These are phyloP conservation scores for Exophiala bonariae DNA, from an alignment of 2,329 filamentous ascomycete genomes.

Conservation along the genomic window DNA sequence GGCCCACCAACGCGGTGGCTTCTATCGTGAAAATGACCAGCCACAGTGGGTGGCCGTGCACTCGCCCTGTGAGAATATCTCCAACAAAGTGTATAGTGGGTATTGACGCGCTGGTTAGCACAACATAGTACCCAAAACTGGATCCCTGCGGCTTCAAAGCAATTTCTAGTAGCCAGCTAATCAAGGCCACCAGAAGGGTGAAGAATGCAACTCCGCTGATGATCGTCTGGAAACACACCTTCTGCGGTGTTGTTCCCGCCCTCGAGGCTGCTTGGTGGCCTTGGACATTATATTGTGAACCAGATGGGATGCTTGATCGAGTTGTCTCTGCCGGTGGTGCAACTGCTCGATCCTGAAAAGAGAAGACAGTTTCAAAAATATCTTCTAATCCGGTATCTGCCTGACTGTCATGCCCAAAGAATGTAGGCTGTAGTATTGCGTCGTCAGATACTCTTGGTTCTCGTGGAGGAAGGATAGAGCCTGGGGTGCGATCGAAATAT, in stretches of 20 bases:
- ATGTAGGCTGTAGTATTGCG: slow-evolving; percentile 45
- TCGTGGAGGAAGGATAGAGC: slow-evolving; percentile 38
- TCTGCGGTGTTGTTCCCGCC: not conserved
- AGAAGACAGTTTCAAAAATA: slow-evolving; percentile 47
- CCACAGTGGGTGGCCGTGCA: slow-evolving; percentile 1
- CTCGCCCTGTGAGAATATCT: slow-evolving; percentile 1
- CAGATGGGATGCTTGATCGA: not conserved
- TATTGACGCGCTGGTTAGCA: slow-evolving; percentile 15
- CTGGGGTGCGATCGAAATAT: slow-evolving; percentile 36
- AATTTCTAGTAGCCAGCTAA: slow-evolving; percentile 20
- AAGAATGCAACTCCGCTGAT: slow-evolving; percentile 18
- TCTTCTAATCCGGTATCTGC: slow-evolving; percentile 48
- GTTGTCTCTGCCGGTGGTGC: not conserved
- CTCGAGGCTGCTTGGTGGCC: not conserved
- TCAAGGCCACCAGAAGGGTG: slow-evolving; percentile 11
- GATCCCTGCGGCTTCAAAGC: slow-evolving; percentile 8
- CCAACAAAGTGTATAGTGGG: slow-evolving; percentile 17
- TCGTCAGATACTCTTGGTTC: slow-evolving; percentile 26
- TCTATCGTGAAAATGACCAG: slow-evolving; percentile 14
- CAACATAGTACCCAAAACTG: slow-evolving; percentile 14
- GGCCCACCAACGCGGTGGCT: slow-evolving; percentile 10
- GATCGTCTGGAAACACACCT: not conserved
- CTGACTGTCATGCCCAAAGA: slow-evolving; percentile 45
- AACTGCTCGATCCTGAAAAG: slow-evolving; percentile 25
- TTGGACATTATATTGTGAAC: not conserved